These are phyloP conservation scores for Erysimum cheiranthoides DNA, from an alignment of 345 rosid species.

Conservation along the genomic window DNA sequence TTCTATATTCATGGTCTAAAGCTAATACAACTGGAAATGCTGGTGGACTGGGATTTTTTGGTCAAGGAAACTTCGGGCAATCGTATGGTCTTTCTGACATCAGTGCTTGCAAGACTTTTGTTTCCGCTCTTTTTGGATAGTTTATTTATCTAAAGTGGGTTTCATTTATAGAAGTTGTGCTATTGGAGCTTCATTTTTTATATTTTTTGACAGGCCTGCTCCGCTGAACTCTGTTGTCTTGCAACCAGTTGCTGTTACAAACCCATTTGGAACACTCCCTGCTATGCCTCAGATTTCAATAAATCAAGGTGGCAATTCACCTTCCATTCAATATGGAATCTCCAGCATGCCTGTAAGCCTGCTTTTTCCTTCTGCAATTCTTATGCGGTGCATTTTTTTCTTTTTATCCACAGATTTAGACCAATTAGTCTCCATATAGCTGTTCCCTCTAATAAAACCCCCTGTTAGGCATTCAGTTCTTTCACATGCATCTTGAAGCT, in stretches of 20 bases:
- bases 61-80: slow-evolving; percentile 71
- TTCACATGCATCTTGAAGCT: slow-evolving; percentile 14
- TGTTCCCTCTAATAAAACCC: background rate
- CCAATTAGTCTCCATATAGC: background rate
- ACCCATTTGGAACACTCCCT: slow-evolving; percentile 96
- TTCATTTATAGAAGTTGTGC: slow-evolving; percentile 15
- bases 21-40: slow-evolving; percentile 56
- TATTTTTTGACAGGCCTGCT: slow-evolving; percentile 61
- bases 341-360: slow-evolving; percentile 85
- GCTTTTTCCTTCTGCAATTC: slow-evolving; percentile 14
- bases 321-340: slow-evolving; percentile 91
- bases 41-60: slow-evolving; percentile 59
- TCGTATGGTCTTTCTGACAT: slow-evolving; percentile 54
- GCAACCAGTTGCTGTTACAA: slow-evolving; percentile 69
- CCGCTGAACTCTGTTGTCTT: slow-evolving; percentile 57
- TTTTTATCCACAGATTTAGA: background rate
- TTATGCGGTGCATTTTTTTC: background rate
- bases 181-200: background rate
- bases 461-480: slow-evolving; percentile 8
- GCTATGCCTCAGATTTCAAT: slow-evolving; percentile 94
- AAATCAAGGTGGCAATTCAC: slow-evolving; percentile 76
- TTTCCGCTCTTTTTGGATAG: slow-evolving; percentile 16
- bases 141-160: background rate
- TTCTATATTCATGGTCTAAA: slow-evolving; percentile 39
- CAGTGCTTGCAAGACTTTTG: slow-evolving; percentile 20